Percentiles rank a stretch among this genome's conserved stretches.
These are phyloP conservation scores for Hibiscus mutabilis DNA, from an alignment of 345 rosid species.

Conservation along the genomic window DNA sequence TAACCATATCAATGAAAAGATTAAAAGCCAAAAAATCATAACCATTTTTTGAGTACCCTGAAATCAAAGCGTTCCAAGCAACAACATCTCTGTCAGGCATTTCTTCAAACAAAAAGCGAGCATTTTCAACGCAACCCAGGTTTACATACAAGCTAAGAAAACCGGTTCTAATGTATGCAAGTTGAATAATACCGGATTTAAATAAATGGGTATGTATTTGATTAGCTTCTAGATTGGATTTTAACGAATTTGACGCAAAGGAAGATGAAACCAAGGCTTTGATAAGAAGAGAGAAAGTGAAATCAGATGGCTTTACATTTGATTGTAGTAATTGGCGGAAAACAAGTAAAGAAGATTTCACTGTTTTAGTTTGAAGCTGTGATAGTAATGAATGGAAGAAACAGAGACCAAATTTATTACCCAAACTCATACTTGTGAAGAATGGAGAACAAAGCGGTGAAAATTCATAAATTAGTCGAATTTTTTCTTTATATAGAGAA, in stretches of 20 bases:
- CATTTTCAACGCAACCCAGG: slow-evolving; percentile 30
- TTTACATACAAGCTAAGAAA: slow-evolving; percentile 33
- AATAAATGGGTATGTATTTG: slow-evolving; percentile 49
- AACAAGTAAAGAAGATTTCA: slow-evolving; percentile 33
- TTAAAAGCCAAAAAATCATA: slow-evolving; percentile 34
- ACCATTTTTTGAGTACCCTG: slow-evolving; percentile 64
- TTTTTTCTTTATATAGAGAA: too few species aligned
- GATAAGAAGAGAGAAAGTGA: slow-evolving; percentile 51
- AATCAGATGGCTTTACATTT: slow-evolving; percentile 37
- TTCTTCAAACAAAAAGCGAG: slow-evolving; percentile 48
- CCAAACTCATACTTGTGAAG: slow-evolving; percentile 19
- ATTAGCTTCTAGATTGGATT: slow-evolving; percentile 21
- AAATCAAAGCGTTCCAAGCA: slow-evolving; percentile 75
- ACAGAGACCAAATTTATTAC: slow-evolving; percentile 25
- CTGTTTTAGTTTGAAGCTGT: slow-evolving; percentile 23
- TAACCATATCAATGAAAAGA: slow-evolving; percentile 46
- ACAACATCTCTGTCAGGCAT: slow-evolving; percentile 66
- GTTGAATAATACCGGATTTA: slow-evolving; percentile 45
- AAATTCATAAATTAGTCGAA: neutral
- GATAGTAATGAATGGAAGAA: slow-evolving; percentile 45
- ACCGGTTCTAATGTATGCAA: slow-evolving; percentile 52
- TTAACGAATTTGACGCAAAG: slow-evolving; percentile 11
- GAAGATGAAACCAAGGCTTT: slow-evolving; percentile 27
- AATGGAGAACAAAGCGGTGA: neutral
- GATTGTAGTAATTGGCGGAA: slow-evolving; percentile 50